Evolutionary conservation across 164 flowering plant genomes (phyloP).

Genomic region (Chloranthus sessilifolius): DNA sequence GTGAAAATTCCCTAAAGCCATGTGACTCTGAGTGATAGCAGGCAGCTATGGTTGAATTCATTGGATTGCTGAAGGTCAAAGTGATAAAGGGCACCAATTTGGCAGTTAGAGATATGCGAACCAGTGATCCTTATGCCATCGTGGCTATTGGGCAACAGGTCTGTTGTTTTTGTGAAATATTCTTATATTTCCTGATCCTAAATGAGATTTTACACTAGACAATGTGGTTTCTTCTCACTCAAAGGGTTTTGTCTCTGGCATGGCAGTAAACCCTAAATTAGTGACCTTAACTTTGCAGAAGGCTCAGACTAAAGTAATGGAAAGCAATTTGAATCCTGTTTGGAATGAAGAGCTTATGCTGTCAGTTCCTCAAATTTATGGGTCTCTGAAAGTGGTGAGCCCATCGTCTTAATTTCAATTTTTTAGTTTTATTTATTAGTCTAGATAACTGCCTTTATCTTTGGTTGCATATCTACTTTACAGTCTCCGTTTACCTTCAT

Average conservation of each 20-base stretch:
- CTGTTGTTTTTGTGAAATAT: background rate
- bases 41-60: slow-evolving; percentile 88
- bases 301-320: slow-evolving; percentile 57
- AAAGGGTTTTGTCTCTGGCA: too few relatives aligned
- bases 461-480: too few relatives aligned
- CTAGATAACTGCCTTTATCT: too few relatives aligned
- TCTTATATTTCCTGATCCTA: too few relatives aligned
- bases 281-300: slow-evolving; percentile 32
- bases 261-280: too few relatives aligned
- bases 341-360: slow-evolving; percentile 97
- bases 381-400: slow-evolving; percentile 78
- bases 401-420: too few relatives aligned
- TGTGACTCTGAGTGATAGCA: too few relatives aligned
- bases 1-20: too few relatives aligned
- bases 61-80: slow-evolving; percentile 79
- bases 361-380: slow-evolving; percentile 73
- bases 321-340: slow-evolving; percentile 85
- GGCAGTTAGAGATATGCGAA: slow-evolving; percentile 80
- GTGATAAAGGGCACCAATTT: slow-evolving; percentile 69
- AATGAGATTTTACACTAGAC: too few relatives aligned
- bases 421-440: background rate
- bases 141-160: slow-evolving; percentile 75
- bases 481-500: too few relatives aligned
- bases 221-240: too few relatives aligned
- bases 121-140: slow-evolving; percentile 88